Percentiles rank a stretch among this genome's conserved stretches.
phyloP scores from a whole-genome alignment of 495 filamentous ascomycete species.

The Articulospora tetracladia region DNA sequence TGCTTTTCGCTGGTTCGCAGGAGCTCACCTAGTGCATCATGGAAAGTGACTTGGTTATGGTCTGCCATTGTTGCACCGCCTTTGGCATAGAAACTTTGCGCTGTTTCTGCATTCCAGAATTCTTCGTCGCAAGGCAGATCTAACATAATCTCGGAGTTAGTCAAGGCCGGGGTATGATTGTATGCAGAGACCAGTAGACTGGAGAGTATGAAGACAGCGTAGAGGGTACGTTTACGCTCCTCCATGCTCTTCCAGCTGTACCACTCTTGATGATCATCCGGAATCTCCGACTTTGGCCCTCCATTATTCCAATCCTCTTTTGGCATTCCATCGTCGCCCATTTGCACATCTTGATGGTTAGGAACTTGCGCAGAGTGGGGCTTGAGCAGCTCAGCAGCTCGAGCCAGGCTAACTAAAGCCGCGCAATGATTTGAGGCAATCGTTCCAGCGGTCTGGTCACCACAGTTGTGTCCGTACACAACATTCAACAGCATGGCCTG shows the following conservation, averaged over 20 bases:
- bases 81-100: conserved; percentile 70
- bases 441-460: conserved; percentile 83
- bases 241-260: conserved; percentile 82
- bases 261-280: conserved; percentile 81
- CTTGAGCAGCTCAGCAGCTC: conserved; percentile 72
- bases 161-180: conserved; percentile 84
- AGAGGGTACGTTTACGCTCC: conserved; percentile 92
- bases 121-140: conserved; percentile 94
- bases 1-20: conserved; percentile 76
- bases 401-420: conserved; percentile 84
- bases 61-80: conserved; percentile 65
- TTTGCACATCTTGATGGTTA: conserved; percentile 38
- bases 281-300: conserved; percentile 31
- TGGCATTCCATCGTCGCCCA: conserved; percentile 34
- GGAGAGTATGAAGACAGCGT: conserved; percentile 84
- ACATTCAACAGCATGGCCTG: conserved; percentile 98
- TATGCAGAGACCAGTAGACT: conserved; percentile 90
- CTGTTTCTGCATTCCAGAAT: conserved; percentile 80
- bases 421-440: conserved; percentile 91
- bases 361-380: conserved; percentile 29
- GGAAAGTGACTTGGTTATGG: conserved; percentile 66
- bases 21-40: conserved; percentile 72
- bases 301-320: conserved; percentile 31
- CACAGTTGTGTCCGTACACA: conserved; percentile 93
- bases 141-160: conserved; percentile 89